Evolutionary conservation across 2,329 filamentous ascomycete genomes (phyloP), one percentile per base, ranked within the genome.

Genomic region (Fusarium sp.): DNA sequence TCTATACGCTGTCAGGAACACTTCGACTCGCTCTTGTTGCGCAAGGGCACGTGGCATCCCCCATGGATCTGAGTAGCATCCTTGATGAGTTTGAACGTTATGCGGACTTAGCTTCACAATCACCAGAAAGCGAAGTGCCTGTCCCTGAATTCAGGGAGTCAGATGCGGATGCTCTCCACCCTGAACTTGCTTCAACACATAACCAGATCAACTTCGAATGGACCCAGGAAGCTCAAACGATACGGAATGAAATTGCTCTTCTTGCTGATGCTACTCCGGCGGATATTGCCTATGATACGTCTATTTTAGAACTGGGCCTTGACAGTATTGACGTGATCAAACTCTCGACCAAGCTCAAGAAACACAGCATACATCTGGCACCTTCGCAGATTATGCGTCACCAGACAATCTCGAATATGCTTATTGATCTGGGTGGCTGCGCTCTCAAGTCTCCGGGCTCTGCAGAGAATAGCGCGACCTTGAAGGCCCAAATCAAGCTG

Each of bases 291-390:
- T 85, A 87, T 51, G 78, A 82, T 8, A 88, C 87, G 0, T 90
- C 90, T 0, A 87, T 97, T 13, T 89, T 96, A 39, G 89, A 95
- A 70, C 84, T 97, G 32, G 94, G 94, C 0, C 84, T 97, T 8
- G 95, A 97, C 80, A 97, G 94, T 73, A 96, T 97, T 59, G 94
- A 97, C 77, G 87, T 91, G 3, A 95, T 97, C 76, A 96, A 93
- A 72, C 81, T 97, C 0, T 91, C 92, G 0, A 89, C 93, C 0
- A 86, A 89, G 53, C 82, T 97, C 3, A 91, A 86, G 66, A 86
- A 84, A 44, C 78, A 79, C 6, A 86, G 84, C 0, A 80, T 96
- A 20, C 75, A 80, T 1, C 76, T 97, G 13, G 81, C 90, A 0
- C 88, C 94, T n/a, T 92, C 92, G 68, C 83, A 84, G n/a, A 89